Evolutionary conservation across 2,329 filamentous ascomycete species (phyloP).

Genomic region (Pyrenophora tritici-repentis): DNA sequence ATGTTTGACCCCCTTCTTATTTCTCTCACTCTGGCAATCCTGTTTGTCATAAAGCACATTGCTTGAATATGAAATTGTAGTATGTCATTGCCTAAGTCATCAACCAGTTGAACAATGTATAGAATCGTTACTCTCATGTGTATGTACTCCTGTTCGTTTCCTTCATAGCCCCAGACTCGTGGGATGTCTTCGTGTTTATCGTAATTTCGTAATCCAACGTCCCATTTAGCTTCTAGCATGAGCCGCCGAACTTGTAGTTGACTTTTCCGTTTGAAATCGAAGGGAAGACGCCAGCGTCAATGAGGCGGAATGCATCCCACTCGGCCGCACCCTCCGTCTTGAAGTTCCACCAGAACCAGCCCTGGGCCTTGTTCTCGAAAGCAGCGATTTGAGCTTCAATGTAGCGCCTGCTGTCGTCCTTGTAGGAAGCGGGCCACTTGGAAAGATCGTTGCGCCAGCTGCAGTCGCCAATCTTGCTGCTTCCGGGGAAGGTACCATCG

Average conservation of each 20-base stretch:
- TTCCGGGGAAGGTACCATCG: conserved; percentile 59
- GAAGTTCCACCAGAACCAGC: conserved; percentile 65
- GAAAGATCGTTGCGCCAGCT: conserved; percentile 55
- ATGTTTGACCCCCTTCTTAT: neutral
- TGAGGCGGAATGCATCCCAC: conserved; percentile 58
- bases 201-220: conserved; percentile 1
- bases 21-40: neutral
- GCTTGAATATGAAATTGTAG: neutral
- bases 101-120: conserved; percentile 3
- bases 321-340: conserved; percentile 60
- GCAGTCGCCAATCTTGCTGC: conserved; percentile 60
- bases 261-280: conserved; percentile 24
- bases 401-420: conserved; percentile 56
- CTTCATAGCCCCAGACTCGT: neutral
- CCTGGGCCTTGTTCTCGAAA: conserved; percentile 57
- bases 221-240: conserved; percentile 21
- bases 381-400: conserved; percentile 61
- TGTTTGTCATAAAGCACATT: neutral
- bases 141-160: neutral
- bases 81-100: neutral
- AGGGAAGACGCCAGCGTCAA: conserved; percentile 59
- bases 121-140: neutral
- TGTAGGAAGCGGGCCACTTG: conserved; percentile 53
- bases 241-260: conserved; percentile 26
- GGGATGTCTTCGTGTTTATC: neutral